Base-by-base conservation (phyloP, 1,284 basidiomycete species). In the Pascua guehoae region DNA sequence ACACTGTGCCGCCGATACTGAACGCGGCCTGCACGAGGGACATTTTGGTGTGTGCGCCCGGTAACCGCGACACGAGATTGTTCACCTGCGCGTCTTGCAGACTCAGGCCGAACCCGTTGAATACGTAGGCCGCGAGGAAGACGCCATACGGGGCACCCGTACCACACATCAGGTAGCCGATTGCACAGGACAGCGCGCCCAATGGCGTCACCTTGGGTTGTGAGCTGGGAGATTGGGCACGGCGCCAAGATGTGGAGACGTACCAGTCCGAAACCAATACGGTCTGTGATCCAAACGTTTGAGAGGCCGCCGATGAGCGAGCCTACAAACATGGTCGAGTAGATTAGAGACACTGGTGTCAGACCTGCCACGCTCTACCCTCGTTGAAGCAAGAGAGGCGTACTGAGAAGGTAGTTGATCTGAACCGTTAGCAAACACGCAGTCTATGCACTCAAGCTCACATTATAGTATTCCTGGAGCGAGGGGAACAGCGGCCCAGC, bases 241-340 rank as follows among this genome's bases (percentile, higher is more conserved):
- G 32, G 36, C 47, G 16, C 51, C 24, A 7, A 32, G 24, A 32
- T 3, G 24, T 7, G 7, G 24, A 32, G 4, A 32, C 66, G 41
- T 57, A 83, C 84, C 71, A 83, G 84, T 52, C 85, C 86, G 62
- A 87, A 85, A 0, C 84, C 84, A 16, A 84, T 63, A 43, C 74
- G 79, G 44, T 85, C 81, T 0, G 79, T 82, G n/a, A 86, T 60
- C 47, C 77, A 79, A 1, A 87, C 81, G 62, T 85, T 85, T 3
- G 78, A 7, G 4, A 58, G 45, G 10, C 53, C 60, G 8, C 42
- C 53, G 15, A 49, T 37, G 32, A 61, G 38, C 5, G 47, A 47
- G 32, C 60, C 60, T 5, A 18, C 60, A n/a, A 61, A 61, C 1
- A 18, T 16, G 7, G 51, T 53, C 17, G 47, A 39, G 53, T 58